A percentile compares a stretch with the other conserved stretches of the same genome.
phyloP scores from a whole-genome alignment of 225 moss, liverwort and hornwort genomes.

The Physcomitrellopsis africana region DNA sequence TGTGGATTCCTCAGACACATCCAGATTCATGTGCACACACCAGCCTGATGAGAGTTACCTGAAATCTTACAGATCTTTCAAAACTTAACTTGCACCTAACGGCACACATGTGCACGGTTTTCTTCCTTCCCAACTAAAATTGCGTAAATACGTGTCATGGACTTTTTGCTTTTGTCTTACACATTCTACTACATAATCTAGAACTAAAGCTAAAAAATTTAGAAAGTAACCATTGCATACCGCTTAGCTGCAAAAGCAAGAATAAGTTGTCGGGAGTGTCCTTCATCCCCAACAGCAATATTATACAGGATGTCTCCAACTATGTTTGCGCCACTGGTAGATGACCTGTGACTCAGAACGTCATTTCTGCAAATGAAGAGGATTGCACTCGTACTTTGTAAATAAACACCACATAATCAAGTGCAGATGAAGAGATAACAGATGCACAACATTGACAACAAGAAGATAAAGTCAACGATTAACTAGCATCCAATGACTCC shows the following conservation, averaged over 20 bases:
- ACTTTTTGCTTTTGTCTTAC: slow-evolving; percentile 3
- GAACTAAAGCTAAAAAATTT: slow-evolving; percentile 12
- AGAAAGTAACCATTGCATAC: slow-evolving; percentile 36
- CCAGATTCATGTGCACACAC: slow-evolving; percentile 21
- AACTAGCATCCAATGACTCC: slow-evolving; percentile 12
- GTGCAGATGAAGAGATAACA: slow-evolving; percentile 14
- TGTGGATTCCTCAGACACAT: slow-evolving; percentile 20
- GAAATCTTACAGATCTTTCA: neutral
- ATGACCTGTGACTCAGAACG: slow-evolving; percentile 56
- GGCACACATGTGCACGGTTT: neutral
- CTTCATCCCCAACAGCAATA: slow-evolving; percentile 70
- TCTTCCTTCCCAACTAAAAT: neutral
- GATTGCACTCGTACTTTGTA: slow-evolving; percentile 27
- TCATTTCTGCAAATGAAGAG: slow-evolving; percentile 46
- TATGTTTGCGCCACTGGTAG: slow-evolving; percentile 57
- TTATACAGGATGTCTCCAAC: slow-evolving; percentile 68
- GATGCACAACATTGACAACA: neutral
- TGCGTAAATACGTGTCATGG: slow-evolving; percentile 7
- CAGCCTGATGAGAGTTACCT: slow-evolving; percentile 7
- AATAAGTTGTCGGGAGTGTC: slow-evolving; percentile 65
- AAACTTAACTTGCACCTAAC: neutral
- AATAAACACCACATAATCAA: slow-evolving; percentile 2
- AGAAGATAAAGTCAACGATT: neutral
- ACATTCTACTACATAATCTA: slow-evolving; percentile 23
- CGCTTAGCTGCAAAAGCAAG: slow-evolving; percentile 72